Percentiles rank a stretch among this genome's conserved stretches.
Conservation (phyloP, 208 protist species). For the Crithidia fasciculata region DNA sequence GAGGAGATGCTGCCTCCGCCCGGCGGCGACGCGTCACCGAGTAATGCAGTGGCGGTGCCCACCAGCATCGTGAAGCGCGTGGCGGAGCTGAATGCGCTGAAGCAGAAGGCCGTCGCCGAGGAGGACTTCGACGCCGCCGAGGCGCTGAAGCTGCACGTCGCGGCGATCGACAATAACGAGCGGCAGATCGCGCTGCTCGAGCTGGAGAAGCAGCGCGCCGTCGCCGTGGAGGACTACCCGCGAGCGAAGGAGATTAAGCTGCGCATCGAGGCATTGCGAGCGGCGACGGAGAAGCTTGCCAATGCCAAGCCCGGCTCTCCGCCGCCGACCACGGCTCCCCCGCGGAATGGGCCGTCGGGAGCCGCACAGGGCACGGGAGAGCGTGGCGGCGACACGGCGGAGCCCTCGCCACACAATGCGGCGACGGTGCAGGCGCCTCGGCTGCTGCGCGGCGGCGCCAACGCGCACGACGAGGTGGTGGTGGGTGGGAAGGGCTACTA, state of each 20-base stretch:
- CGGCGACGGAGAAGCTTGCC: slow-evolving; percentile 11
- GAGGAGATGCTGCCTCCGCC: slow-evolving; percentile 81
- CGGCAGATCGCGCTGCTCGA: slow-evolving; percentile 65
- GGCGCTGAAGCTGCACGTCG: slow-evolving; percentile 70
- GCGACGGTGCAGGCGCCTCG: background rate
- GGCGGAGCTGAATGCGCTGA: slow-evolving; percentile 50
- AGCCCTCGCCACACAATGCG: background rate
- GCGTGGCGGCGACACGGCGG: background rate
- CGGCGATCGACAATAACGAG: slow-evolving; percentile 43
- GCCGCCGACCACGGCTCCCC: background rate
- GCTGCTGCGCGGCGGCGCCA: slow-evolving; percentile 5
- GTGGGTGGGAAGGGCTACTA: slow-evolving; percentile 73
- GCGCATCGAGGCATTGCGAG: slow-evolving; percentile 68
- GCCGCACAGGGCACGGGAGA: background rate
- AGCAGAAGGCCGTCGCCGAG: slow-evolving; percentile 73
- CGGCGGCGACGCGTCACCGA: slow-evolving; percentile 35
- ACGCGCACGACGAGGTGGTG: slow-evolving; percentile 66
- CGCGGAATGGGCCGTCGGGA: background rate
- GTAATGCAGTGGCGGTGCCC: slow-evolving; percentile 6
- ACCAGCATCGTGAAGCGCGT: slow-evolving; percentile 38
- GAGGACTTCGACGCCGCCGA: slow-evolving; percentile 91
- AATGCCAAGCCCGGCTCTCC: background rate
- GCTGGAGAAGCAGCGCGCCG: slow-evolving; percentile 69
- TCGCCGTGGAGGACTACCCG: slow-evolving; percentile 78
- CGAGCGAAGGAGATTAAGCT: slow-evolving; percentile 82